Evolutionary conservation across 208 protist genomes (phyloP).

Genomic region (Trypanosoma scelopori): DNA sequence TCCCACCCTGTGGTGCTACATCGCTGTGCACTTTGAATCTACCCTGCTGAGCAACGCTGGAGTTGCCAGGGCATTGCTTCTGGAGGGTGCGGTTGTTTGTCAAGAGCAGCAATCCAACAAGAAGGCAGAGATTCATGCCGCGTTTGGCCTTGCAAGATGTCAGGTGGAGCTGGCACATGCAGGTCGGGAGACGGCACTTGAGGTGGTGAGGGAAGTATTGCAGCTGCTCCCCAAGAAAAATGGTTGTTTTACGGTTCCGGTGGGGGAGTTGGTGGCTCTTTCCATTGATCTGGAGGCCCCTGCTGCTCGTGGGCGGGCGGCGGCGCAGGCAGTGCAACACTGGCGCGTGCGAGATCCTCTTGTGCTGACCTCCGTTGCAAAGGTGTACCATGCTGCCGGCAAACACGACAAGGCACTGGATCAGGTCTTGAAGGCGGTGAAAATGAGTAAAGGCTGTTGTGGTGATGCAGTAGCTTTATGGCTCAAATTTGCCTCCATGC

Average conservation of each 20-base stretch:
- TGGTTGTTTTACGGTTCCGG: slow-evolving; percentile 41
- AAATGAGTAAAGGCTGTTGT: slow-evolving; percentile 32
- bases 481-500: slow-evolving; percentile 47
- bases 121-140: slow-evolving; percentile 21
- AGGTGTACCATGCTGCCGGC: slow-evolving; percentile 67
- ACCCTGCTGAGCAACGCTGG: slow-evolving; percentile 27
- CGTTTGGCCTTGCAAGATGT: slow-evolving; percentile 45
- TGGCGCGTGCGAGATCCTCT: slow-evolving; percentile 75
- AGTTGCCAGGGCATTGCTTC: slow-evolving; percentile 28
- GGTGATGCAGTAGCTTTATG: slow-evolving; percentile 75
- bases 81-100: slow-evolving; percentile 25
- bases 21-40: slow-evolving; percentile 59
- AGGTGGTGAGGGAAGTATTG: slow-evolving; percentile 60
- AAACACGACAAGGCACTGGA: slow-evolving; percentile 57
- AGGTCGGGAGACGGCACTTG: slow-evolving; percentile 48
- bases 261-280: slow-evolving; percentile 60
- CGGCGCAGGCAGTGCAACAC: slow-evolving; percentile 66
- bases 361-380: slow-evolving; percentile 59
- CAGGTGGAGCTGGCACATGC: slow-evolving; percentile 37
- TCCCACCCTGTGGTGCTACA: slow-evolving; percentile 66
- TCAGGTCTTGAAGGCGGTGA: slow-evolving; percentile 65
- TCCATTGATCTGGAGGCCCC: slow-evolving; percentile 66
- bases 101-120: slow-evolving; percentile 2
- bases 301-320: slow-evolving; percentile 48
- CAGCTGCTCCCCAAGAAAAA: slow-evolving; percentile 70